Evolutionary conservation across 495 filamentous ascomycete genomes (phyloP), one percentile per base, ranked within the genome.

Genomic region (Podospora appendiculata): DNA sequence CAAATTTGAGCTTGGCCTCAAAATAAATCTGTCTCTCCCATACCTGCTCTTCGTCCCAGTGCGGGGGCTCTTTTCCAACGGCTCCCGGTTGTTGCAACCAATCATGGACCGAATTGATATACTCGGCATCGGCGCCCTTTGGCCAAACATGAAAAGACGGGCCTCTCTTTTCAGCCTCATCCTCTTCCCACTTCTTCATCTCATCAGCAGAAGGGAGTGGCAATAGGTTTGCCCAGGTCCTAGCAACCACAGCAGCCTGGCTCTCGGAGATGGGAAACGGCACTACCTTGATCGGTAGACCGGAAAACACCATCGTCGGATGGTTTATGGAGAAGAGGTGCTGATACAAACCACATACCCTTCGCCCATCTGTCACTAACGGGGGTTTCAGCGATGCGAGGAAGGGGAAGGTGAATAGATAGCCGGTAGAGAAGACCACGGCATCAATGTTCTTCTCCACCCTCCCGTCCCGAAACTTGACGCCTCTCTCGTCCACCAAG

Each of bases 241-340:
- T 79, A 11, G 89, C 81, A 50, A 96, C 77, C 3, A 87, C 75
- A 9, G 88, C 83, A 4, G 81, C 83, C 62, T 96, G 91, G n/a
- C 77, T 80, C 61, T 96, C 88, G 1, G 82, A 72, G 6, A 90
- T 59, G 3, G 87, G 84, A 59, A 95, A 96, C 3, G 92, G 91
- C 19, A 94, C 84, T 10, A 95, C 80, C 54, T 87, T 85, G 54
- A 89, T 85, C 3, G 84, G 80, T 17, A 96, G 69, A 0, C 79
- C 85, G 0, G 86, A 75, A 56, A 96, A 90, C 2, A 82, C 85
- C 4, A 98, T 70, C 0, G 89, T 92, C 4, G 91, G 88, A 46
- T 88, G 79, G 4, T 79, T 69, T 12, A 79, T 83, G 61, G 86
- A 84, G 64, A 96, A 86, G 5, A 96, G 63, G 50, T 96, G 88